Conservation (phyloP, 441 rosid genomes). For the Metrosideros polymorpha region DNA sequence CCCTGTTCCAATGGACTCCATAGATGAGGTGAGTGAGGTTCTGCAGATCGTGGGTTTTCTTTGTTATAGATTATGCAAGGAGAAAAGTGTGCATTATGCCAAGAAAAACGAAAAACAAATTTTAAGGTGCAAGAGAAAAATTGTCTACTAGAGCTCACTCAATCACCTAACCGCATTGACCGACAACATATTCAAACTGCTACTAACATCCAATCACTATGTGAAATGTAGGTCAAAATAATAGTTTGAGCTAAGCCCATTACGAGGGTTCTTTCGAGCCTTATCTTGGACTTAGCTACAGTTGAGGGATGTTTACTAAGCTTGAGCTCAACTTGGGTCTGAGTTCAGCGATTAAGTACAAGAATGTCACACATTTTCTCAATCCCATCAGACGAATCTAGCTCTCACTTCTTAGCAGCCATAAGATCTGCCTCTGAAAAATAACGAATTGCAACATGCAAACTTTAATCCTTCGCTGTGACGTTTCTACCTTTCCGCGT, state of each 20-base stretch:
- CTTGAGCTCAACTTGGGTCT: background rate
- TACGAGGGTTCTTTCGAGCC: background rate
- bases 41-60: no score
- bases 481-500: background rate
- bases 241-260: background rate
- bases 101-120: background rate
- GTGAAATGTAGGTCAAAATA: background rate
- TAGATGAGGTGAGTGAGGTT: no score
- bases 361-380: no score
- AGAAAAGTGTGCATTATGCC: background rate
- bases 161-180: background rate
- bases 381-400: no score
- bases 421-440: background rate
- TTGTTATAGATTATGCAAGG: background rate
- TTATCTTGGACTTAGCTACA: background rate
- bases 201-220: background rate
- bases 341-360: background rate
- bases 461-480: background rate
- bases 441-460: background rate
- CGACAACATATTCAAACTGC: background rate
- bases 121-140: background rate
- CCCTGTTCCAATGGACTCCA: no score
- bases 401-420: background rate
- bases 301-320: background rate
- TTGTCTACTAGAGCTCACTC: background rate